Conservation (phyloP, 371 early-diverging fungal species). For the Batkoa obscura region DNA sequence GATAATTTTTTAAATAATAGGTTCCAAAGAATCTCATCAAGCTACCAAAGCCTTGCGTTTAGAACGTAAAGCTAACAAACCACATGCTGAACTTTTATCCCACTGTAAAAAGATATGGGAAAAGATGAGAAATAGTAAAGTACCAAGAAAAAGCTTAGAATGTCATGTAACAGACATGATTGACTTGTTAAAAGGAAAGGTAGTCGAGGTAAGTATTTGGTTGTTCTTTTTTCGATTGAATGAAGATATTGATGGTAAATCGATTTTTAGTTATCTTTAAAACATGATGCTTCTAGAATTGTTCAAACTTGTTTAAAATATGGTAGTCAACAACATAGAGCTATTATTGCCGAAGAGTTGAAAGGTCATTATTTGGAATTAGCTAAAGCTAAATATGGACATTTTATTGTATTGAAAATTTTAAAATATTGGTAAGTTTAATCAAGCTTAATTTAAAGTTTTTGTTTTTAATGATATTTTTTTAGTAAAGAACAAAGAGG, state of each 20-base stretch:
- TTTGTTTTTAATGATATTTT: background rate
- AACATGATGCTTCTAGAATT: constrained; percentile 88
- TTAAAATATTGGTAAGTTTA: constrained; percentile 55
- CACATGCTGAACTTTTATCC: constrained; percentile 42
- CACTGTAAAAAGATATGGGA: constrained; percentile 79
- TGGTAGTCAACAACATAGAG: constrained; percentile 60
- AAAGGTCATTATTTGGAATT: constrained; percentile 51
- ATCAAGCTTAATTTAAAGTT: background rate
- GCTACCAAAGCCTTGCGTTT: background rate
- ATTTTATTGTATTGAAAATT: constrained; percentile 71
- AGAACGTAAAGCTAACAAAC: constrained; percentile 48
- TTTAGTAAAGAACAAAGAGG: constrained; percentile 45
- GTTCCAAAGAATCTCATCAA: constrained; percentile 4
- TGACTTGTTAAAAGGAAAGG: constrained; percentile 55
- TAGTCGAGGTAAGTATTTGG: constrained; percentile 39
- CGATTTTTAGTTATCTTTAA: constrained; percentile 53
- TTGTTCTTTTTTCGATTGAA: background rate
- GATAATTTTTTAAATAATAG: background rate
- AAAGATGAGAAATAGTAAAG: constrained; percentile 50
- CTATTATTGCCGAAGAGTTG: constrained; percentile 60
- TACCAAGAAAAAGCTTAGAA: constrained; percentile 36
- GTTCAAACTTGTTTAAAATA: constrained; percentile 81
- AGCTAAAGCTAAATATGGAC: constrained; percentile 65
- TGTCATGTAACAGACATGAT: constrained; percentile 57
- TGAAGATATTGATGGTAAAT: background rate